Conservation (phyloP, 768 basidiomycete species). For the Podaxis sp. region DNA sequence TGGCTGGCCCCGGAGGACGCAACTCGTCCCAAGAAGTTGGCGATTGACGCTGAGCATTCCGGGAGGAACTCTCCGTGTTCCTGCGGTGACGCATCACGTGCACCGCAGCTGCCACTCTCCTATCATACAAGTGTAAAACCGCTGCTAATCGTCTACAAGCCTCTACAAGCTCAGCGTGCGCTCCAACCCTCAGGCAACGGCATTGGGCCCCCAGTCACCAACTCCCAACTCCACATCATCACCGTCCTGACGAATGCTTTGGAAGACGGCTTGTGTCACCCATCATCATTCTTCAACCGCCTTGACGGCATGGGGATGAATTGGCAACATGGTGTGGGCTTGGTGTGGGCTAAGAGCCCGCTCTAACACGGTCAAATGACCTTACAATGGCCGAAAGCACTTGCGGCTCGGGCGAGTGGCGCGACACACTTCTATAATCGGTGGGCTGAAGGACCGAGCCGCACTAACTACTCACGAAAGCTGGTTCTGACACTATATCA, state of each 20-base stretch:
- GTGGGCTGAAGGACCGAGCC: not conserved
- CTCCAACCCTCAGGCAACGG: not conserved
- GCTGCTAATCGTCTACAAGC: not conserved
- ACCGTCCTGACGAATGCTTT: not conserved
- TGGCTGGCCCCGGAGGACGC: not conserved
- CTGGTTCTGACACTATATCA: not conserved
- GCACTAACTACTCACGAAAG: not conserved
- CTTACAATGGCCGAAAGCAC: not conserved
- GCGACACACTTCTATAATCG: not conserved
- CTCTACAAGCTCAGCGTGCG: not conserved
- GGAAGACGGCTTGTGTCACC: not conserved
- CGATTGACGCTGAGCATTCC: not conserved
- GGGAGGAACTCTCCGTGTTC: not conserved
- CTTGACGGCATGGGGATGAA: too few species aligned
- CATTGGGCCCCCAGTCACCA: not conserved
- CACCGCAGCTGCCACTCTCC: not conserved
- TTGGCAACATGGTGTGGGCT: too few species aligned
- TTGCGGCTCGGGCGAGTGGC: not conserved
- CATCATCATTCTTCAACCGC: too few species aligned
- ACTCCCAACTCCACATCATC: not conserved
- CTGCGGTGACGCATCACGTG: not conserved
- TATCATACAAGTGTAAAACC: not conserved
- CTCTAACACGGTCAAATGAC: not conserved
- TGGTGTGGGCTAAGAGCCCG: not conserved
- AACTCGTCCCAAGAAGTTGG: constrained; percentile 3